Evolutionary conservation across 768 basidiomycete species (phyloP).

Genomic region (Rhizopogon vulgaris): DNA sequence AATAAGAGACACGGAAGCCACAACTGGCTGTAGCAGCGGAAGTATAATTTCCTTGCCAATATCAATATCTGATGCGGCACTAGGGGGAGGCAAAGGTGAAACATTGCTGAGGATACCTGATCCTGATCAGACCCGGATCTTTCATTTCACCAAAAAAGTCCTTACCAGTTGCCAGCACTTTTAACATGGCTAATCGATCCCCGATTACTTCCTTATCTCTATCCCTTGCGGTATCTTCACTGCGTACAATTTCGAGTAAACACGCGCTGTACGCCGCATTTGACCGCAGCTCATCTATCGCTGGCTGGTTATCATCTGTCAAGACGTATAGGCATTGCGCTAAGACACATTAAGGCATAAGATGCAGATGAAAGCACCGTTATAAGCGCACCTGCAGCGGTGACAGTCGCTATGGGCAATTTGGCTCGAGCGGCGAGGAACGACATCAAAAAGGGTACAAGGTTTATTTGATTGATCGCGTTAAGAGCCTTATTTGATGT

Average conservation of each 20-base stretch:
- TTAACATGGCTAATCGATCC: conserved; percentile 46
- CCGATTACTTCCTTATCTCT: conserved; percentile 39
- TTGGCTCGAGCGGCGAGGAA: conserved; percentile 70
- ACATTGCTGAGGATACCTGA: conserved; percentile 74
- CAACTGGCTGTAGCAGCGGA: conserved; percentile 62
- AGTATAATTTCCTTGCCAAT: conserved; percentile 67
- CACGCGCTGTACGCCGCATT: conserved; percentile 58
- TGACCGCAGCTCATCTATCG: conserved; percentile 57
- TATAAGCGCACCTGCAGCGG: conserved; percentile 63
- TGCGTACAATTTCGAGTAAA: conserved; percentile 55
- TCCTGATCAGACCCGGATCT: neutral
- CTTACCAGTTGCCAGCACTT: conserved; percentile 67
- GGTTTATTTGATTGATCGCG: conserved; percentile 75
- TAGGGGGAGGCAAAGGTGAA: conserved; percentile 67
- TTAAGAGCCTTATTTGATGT: conserved; percentile 89
- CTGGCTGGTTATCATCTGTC: conserved; percentile 83
- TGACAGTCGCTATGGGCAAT: conserved; percentile 65
- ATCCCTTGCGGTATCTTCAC: conserved; percentile 23
- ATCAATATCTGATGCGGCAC: conserved; percentile 54
- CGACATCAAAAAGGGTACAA: conserved; percentile 85
- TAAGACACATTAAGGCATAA: conserved; percentile 20
- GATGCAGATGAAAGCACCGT: neutral
- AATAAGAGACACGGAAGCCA: conserved; percentile 51
- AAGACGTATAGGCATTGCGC: conserved; percentile 92
- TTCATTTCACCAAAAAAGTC: neutral